These are phyloP conservation scores for Podochytrium sp. DNA, from an alignment of 192 early-diverging fungal species.

Conservation along the genomic window DNA sequence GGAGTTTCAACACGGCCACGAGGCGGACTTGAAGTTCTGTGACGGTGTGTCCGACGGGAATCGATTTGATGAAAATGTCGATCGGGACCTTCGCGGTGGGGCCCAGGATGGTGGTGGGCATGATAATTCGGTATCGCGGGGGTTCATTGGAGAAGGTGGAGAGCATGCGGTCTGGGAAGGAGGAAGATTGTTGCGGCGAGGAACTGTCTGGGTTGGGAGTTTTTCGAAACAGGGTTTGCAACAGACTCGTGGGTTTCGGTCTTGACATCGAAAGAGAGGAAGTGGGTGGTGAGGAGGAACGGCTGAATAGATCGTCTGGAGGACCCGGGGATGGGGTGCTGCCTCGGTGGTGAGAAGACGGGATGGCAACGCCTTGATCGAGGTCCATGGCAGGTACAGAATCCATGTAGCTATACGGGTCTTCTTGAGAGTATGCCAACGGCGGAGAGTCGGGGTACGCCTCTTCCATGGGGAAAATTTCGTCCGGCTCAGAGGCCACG, in stretches of 20 bases:
- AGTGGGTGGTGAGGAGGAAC: no score
- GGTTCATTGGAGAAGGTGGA: background rate
- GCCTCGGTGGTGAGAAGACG: background rate
- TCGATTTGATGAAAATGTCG: conserved; percentile 1
- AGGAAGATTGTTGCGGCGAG: background rate
- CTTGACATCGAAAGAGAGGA: background rate
- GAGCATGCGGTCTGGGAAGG: background rate
- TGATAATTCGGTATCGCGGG: conserved; percentile 4
- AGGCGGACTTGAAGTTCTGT: background rate
- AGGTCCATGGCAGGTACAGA: background rate
- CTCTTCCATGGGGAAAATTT: background rate
- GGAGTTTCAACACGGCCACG: background rate
- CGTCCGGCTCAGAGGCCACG: no score
- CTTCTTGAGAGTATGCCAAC: background rate
- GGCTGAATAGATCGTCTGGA: no score
- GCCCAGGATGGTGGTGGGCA: conserved; percentile 19
- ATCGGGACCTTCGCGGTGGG: conserved; percentile 1
- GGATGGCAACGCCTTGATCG: background rate
- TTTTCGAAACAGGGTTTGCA: background rate
- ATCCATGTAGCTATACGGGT: background rate
- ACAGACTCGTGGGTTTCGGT: background rate
- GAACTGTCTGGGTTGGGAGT: background rate
- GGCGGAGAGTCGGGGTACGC: background rate
- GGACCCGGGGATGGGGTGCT: background rate
- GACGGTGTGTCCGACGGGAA: background rate